phyloP scores from a whole-genome alignment of 768 basidiomycete species.

The Cyclocybe cylindracea region DNA sequence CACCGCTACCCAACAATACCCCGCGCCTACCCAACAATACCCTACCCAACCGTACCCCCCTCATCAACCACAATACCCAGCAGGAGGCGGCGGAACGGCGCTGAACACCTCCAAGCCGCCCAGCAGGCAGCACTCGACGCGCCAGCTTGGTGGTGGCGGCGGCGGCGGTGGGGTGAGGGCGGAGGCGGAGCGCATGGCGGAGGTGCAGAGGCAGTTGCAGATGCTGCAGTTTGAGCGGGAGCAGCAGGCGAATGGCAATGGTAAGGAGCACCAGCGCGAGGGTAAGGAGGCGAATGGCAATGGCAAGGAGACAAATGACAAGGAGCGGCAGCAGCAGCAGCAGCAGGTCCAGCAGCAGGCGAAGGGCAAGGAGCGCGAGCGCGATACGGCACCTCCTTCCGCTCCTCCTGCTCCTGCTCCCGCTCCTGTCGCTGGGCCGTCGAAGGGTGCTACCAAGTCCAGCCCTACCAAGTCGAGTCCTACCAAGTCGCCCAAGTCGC shows the following conservation, averaged over 20 bases:
- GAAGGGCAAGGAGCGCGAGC: constrained; percentile 3
- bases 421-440: too few relatives aligned
- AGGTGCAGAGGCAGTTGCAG: constrained; percentile 9
- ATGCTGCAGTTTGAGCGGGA: constrained; percentile 4
- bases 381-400: too few relatives aligned
- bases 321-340: constrained; percentile 9
- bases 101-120: background rate
- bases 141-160: background rate
- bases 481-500: too few relatives aligned
- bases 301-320: too few relatives aligned
- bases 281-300: too few relatives aligned
- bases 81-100: constrained; percentile 9
- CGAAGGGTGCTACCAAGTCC: too few relatives aligned
- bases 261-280: too few relatives aligned
- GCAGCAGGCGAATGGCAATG: too few relatives aligned
- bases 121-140: background rate
- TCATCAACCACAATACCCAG: constrained; percentile 2
- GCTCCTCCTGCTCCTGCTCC: background rate
- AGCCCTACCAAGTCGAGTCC: too few relatives aligned
- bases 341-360: constrained; percentile 20
- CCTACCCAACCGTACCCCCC: too few relatives aligned
- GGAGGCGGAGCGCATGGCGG: background rate
- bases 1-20: too few relatives aligned
- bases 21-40: too few relatives aligned
- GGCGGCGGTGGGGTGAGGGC: background rate